phyloP scores from a whole-genome alignment of 805 yeast species.

The Starmerella kuoi region DNA sequence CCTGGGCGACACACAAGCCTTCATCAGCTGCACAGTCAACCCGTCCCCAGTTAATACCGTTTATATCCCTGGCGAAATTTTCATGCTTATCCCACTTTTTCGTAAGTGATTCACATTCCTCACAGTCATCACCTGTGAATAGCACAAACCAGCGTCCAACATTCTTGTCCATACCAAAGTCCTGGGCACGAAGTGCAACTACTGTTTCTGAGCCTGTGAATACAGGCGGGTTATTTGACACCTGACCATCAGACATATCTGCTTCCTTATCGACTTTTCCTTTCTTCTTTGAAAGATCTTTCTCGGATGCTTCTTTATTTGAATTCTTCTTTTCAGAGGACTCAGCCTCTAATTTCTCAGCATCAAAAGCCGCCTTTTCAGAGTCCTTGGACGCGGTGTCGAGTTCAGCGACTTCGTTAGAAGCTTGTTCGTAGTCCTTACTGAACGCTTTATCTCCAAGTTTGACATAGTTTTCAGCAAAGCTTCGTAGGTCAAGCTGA shows the following conservation, averaged over 20 bases:
- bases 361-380: neutral
- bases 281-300: neutral
- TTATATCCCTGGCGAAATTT: conserved; percentile 8
- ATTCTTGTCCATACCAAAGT: conserved; percentile 8
- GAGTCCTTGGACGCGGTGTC: conserved; percentile 3
- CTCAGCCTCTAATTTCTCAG: neutral
- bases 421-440: conserved; percentile 10
- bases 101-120: conserved; percentile 9
- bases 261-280: neutral
- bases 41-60: conserved; percentile 11
- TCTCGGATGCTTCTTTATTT: neutral
- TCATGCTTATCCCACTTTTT: conserved; percentile 16
- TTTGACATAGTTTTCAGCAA: conserved; percentile 12
- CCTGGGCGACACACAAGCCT: conserved; percentile 12
- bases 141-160: conserved; percentile 19
- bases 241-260: neutral
- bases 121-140: conserved; percentile 9
- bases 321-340: neutral
- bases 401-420: neutral
- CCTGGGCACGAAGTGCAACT: conserved; percentile 1
- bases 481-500: conserved; percentile 13
- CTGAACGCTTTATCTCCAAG: conserved; percentile 14
- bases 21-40: conserved; percentile 14
- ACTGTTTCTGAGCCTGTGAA: neutral
- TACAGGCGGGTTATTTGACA: neutral